Percentiles rank a stretch among this genome's conserved stretches.
Conservation (phyloP, 2,329 filamentous ascomycete genomes). For the Seiridium unicorne region DNA sequence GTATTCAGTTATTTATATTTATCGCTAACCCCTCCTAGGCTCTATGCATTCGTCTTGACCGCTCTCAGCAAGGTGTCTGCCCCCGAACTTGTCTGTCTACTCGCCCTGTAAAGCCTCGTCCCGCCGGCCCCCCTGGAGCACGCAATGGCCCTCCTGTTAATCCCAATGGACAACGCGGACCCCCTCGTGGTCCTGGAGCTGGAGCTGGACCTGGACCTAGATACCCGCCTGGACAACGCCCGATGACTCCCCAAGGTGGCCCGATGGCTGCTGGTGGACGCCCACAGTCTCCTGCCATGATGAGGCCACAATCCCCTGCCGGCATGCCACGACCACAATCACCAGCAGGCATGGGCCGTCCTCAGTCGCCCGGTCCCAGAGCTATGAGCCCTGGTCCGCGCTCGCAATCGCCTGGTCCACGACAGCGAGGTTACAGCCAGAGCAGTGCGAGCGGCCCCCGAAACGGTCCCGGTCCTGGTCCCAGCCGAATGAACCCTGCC, state of each 20-base stretch:
- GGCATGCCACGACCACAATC: slow-evolving; percentile 26
- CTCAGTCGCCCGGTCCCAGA: slow-evolving; percentile 20
- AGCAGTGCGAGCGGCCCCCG: slow-evolving; percentile 36
- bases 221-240: slow-evolving; percentile 30
- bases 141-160: slow-evolving; percentile 53
- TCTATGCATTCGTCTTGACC: slow-evolving; percentile 86
- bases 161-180: slow-evolving; percentile 28
- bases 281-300: slow-evolving; percentile 29
- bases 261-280: slow-evolving; percentile 24
- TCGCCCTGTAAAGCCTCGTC: slow-evolving; percentile 83
- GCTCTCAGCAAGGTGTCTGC: slow-evolving; percentile 87
- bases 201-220: slow-evolving; percentile 27
- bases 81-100: slow-evolving; percentile 92
- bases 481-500: slow-evolving; percentile 46
- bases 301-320: slow-evolving; percentile 36
- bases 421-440: slow-evolving; percentile 39
- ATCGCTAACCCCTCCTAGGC: slow-evolving; percentile 54
- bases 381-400: slow-evolving; percentile 37
- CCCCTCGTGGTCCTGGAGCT: slow-evolving; percentile 21
- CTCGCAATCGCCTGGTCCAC: slow-evolving; percentile 47
- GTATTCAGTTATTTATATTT: slow-evolving; percentile 18
- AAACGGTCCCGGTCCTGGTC: slow-evolving; percentile 39
- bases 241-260: slow-evolving; percentile 37
- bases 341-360: slow-evolving; percentile 18
- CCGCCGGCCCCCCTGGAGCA: slow-evolving; percentile 41